Evolutionary conservation across 2,329 filamentous ascomycete species (phyloP), one percentile per base, ranked within the genome.

Genomic region (Samsoniella hepiali): DNA sequence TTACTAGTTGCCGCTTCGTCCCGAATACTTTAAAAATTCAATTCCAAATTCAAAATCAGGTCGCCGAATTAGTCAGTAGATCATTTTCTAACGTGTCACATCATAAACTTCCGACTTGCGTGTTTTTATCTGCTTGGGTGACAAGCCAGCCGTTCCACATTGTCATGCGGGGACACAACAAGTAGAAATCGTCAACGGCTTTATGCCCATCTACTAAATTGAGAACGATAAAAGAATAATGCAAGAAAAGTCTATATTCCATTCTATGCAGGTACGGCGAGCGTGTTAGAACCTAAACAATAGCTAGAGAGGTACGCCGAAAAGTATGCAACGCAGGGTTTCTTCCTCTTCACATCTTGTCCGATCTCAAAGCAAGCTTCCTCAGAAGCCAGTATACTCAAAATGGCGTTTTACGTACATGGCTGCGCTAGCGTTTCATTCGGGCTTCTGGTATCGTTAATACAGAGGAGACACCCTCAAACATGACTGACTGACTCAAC

Each of bases 1-100:
- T 59, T 49, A 38, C 45, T 50, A 49, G 34, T 31, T 29, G 8
- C 44, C 57, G 34, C 44, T 40, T 40, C 45, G 15, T 59, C 40
- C 34, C 22, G 32, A 49, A 50, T 31, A 31, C 22, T 49, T 59
- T 22, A 22, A 22, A 31, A 38, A 59, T 17, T n/a, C 13, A 32
- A 59, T 59, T 59, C 57, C 57, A 59, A 59, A 59, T 59, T 50
- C 9, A 9, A 22, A 50, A 5, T 29, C 15, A 34, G 6, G 15
- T 31, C n/a, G 29, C 22, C 44, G 40, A 29, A 34, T 3, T 29
- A 31, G 29, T 15, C 10, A 45, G 22, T 29, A 29, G 34, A 59
- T 38, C 57, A n/a, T 29, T 11, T 17, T 50, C 45, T 15, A n/a
- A 17, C 36, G 34, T 49, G 31, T 38, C 22, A n/a, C 22, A 49